Percentiles rank a stretch among this genome's conserved stretches.
Evolutionary conservation across 169 alveolate genomes (phyloP).

Genomic region (Cryptosporidium canis): DNA sequence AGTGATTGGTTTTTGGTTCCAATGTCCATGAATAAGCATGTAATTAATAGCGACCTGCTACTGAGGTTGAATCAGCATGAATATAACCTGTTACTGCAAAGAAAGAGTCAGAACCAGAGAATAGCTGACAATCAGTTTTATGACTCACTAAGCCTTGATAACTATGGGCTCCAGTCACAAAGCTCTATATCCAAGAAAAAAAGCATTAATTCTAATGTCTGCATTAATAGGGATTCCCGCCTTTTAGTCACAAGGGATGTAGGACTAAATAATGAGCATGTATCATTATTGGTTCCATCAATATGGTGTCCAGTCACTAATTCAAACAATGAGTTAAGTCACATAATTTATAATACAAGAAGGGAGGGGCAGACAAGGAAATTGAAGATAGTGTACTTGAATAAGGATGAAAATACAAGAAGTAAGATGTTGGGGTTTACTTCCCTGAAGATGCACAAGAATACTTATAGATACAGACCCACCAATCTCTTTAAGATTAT

Average conservation of each 20-base stretch:
- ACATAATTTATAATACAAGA: slow-evolving; percentile 22
- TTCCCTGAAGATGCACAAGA: slow-evolving; percentile 8
- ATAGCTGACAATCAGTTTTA: neutral
- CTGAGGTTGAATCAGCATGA: slow-evolving; percentile 36
- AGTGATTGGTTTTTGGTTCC: slow-evolving; percentile 50
- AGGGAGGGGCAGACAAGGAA: neutral
- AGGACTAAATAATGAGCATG: neutral
- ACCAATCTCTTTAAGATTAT: slow-evolving; percentile 24
- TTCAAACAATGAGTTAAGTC: neutral
- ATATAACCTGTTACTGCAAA: neutral
- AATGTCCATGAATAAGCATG: slow-evolving; percentile 15
- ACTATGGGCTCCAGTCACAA: neutral
- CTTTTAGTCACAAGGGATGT: neutral
- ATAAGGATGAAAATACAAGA: slow-evolving; percentile 1
- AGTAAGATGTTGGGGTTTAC: neutral
- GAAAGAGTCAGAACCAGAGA: neutral
- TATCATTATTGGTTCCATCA: slow-evolving; percentile 9
- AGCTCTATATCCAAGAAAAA: neutral
- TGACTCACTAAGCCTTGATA: neutral
- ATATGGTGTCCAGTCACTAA: slow-evolving; percentile 1
- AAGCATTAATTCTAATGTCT: neutral
- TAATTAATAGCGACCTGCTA: slow-evolving; percentile 26
- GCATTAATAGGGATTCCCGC: slow-evolving; percentile 36
- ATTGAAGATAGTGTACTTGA: neutral
- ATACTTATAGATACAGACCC: slow-evolving; percentile 44